Conservation (phyloP, 1,284 basidiomycete species). For the Ganoderma resinaceum region DNA sequence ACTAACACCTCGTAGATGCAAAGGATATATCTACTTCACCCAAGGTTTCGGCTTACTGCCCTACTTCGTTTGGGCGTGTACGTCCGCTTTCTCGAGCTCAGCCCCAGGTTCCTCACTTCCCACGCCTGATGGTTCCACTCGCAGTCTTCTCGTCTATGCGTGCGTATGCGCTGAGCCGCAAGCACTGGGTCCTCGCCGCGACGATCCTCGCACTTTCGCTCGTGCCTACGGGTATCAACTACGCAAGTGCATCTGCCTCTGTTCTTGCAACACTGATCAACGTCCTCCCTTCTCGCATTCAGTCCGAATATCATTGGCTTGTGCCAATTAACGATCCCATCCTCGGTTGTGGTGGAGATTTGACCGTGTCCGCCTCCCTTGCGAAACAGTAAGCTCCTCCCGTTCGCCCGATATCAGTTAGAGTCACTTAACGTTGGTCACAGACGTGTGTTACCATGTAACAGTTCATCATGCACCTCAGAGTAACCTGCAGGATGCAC, state of each 20-base stretch:
- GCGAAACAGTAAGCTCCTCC: not conserved
- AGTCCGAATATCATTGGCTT: not conserved
- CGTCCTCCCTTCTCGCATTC: not conserved
- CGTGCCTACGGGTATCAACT: not conserved
- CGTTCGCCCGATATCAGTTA: not conserved
- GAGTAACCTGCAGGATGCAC: not conserved
- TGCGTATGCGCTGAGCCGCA: not conserved
- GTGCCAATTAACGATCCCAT: not conserved
- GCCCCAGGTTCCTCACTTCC: too few species aligned
- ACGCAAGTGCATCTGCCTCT: not conserved
- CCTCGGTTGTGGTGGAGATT: not conserved
- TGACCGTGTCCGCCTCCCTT: not conserved
- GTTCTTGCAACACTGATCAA: not conserved
- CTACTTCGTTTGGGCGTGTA: not conserved
- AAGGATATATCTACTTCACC: not conserved
- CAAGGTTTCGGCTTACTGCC: not conserved
- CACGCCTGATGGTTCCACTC: too few species aligned
- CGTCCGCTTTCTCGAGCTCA: not conserved
- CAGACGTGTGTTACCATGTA: not conserved
- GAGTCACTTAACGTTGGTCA: too few species aligned
- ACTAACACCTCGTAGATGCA: not conserved
- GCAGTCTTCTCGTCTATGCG: not conserved
- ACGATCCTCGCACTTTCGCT: not conserved
- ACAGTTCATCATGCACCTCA: too few species aligned
- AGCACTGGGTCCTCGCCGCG: not conserved